Percentiles rank a stretch among this genome's conserved stretches.
phyloP scores from a whole-genome alignment of 495 filamentous ascomycete species.

The Aspergillus saccharolyticus region DNA sequence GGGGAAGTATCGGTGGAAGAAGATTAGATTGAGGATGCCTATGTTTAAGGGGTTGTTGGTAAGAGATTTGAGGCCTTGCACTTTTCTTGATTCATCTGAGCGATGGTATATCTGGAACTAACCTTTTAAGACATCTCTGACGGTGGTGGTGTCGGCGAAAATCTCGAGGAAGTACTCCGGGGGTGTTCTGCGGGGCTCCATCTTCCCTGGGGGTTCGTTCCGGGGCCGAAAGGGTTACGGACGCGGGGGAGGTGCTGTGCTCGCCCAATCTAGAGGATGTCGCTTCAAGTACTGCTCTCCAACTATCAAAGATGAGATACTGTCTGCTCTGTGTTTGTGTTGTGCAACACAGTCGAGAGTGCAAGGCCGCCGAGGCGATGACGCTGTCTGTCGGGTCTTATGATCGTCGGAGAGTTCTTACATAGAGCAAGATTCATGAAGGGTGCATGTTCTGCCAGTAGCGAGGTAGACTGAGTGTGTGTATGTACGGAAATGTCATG shows the following conservation, averaged over 20 bases:
- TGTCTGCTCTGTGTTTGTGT: constrained; percentile 12
- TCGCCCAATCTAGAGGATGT: not conserved
- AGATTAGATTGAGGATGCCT: constrained; percentile 96
- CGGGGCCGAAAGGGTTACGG: not conserved
- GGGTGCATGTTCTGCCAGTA: constrained; percentile 13
- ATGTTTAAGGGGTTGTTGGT: not conserved
- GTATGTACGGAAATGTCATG: not conserved
- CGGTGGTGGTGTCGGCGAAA: constrained; percentile 72
- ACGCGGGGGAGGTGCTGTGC: not conserved
- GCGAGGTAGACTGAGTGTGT: not conserved
- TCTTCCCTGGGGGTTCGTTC: constrained; percentile 17
- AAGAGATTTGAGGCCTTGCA: not conserved
- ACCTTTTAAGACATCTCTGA: constrained; percentile 94
- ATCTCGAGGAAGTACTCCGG: constrained; percentile 82
- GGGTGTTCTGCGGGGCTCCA: constrained; percentile 58
- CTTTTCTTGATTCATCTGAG: not conserved
- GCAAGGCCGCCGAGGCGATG: not conserved
- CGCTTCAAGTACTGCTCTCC: not conserved
- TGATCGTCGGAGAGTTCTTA: constrained; percentile 1
- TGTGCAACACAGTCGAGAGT: constrained; percentile 7
- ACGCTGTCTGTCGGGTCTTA: constrained; percentile 6
- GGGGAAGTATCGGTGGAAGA: constrained; percentile 97
- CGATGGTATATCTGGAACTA: constrained; percentile 1
- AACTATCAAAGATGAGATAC: constrained; percentile 12
- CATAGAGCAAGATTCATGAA: constrained; percentile 7